Conservation (phyloP, 176 grass and related monocot species). For the Rhipidocladum racemiflorum region DNA sequence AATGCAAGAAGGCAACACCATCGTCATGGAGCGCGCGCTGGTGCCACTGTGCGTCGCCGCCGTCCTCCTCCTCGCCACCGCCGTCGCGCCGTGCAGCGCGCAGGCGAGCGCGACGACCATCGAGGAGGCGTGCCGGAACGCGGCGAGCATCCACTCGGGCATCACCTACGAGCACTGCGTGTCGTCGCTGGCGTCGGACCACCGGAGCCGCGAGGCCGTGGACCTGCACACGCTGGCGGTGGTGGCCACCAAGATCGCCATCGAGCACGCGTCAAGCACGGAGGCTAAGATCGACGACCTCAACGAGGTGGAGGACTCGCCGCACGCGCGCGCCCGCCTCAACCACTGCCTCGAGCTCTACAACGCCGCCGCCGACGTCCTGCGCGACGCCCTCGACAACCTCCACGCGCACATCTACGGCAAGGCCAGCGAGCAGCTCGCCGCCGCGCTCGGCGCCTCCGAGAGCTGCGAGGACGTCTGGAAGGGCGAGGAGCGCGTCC, state of each 20-base stretch:
- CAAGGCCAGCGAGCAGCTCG: constrained; percentile 40
- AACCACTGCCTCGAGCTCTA: constrained; percentile 42
- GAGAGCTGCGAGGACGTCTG: constrained; percentile 58
- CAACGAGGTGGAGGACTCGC: constrained; percentile 27
- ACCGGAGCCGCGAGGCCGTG: not conserved
- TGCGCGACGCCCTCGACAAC: constrained; percentile 56
- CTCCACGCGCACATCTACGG: constrained; percentile 38
- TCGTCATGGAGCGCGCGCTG: not conserved
- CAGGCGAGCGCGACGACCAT: not conserved
- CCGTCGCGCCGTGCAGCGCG: not conserved
- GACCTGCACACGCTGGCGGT: constrained; percentile 35
- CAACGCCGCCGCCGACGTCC: constrained; percentile 28
- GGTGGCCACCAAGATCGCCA: constrained; percentile 28
- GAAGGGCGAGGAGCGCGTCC: constrained; percentile 32
- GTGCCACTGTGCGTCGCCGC: not conserved
- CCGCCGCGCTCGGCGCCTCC: constrained; percentile 30
- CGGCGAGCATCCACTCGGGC: not conserved
- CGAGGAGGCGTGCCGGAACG: constrained; percentile 38
- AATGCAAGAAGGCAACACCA: not conserved
- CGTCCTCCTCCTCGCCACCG: not conserved
- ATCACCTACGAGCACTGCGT: constrained; percentile 47
- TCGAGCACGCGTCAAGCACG: constrained; percentile 41
- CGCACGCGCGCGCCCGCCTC: constrained; percentile 22
- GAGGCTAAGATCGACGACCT: constrained; percentile 43
- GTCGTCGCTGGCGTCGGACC: constrained; percentile 21